Evolutionary conservation across 2,329 filamentous ascomycete species (phyloP), one percentile per base, ranked within the genome.

Genomic region (Geosmithia flava): DNA sequence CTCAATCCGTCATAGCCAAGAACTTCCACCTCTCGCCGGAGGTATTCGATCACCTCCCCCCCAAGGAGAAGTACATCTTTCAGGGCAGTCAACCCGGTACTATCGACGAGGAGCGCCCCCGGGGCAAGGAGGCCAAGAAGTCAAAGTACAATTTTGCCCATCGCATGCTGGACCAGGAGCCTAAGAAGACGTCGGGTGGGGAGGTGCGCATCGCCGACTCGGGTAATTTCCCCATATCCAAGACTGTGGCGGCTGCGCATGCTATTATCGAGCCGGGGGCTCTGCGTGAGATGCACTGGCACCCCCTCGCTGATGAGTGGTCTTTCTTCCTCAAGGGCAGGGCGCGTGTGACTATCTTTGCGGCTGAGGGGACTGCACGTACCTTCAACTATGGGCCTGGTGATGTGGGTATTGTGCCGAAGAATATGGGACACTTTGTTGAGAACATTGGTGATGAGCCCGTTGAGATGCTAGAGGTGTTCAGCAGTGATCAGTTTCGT

Each of bases 231-330:
- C 78, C 80, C 29, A 75, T 88, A 51, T 85, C 84, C 44, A 81
- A 78, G 62, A 85, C 81, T 0, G 75, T 89, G 19, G 83, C 85
- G 0, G 84, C 85, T 1, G 85, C 83, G 1, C 75, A 88, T 56
- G 75, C 86, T 17, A 75, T 76, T 39, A 85, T 90, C 51, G 69
- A 83, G 53, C 84, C 85, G 0, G 83, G 83, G 15, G 83, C 81
- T 0, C 69, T 89, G 59, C 76, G 85, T 10, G 85, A 88, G 66
- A 87, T 90, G 73, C 85, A 90, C 68, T 90, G 85, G 85, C 85
- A 90, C 58, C 83, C 84, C 1, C 80, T 78, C 43, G 83, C 83
- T 13, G 85, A 89, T 57, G 85, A 89, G 62, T 90, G 85, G 85
- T 85, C 80, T 7, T 90, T 85, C 64, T 88, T 90, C 68, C 77